These are phyloP conservation scores for Calonectria henricotiae DNA, from an alignment of 2,329 filamentous ascomycete genomes.

Conservation along the genomic window DNA sequence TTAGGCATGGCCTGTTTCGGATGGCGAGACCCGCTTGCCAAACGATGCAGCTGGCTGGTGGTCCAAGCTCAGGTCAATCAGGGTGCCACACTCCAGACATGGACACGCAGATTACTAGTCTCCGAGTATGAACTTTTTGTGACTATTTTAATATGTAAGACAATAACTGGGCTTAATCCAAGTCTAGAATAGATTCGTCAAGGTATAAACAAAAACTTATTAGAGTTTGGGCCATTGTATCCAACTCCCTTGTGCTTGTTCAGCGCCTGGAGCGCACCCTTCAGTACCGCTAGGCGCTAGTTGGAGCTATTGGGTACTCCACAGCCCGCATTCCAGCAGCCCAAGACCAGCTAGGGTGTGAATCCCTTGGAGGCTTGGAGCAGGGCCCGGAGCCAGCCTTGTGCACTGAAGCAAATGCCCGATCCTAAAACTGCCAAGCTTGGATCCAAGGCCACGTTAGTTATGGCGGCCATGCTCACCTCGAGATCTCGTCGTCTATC, in stretches of 20 bases:
- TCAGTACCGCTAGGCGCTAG: background rate
- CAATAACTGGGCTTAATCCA: too few species aligned
- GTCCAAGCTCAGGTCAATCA: constrained; percentile 15
- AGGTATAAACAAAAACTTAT: too few species aligned
- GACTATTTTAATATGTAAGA: too few species aligned
- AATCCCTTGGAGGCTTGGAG: background rate
- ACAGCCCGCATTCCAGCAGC: background rate
- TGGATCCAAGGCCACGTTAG: background rate
- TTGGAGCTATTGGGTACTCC: background rate
- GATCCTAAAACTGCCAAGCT: background rate
- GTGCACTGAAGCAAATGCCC: constrained; percentile 3
- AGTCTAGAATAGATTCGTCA: too few species aligned
- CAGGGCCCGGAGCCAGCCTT: background rate
- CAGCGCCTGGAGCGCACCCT: too few species aligned
- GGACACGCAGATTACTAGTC: too few species aligned
- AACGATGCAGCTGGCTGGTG: background rate
- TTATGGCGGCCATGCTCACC: background rate
- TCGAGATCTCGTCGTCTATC: background rate
- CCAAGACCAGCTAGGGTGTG: background rate
- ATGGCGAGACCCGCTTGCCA: constrained; percentile 1
- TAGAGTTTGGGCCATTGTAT: background rate
- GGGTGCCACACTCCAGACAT: background rate
- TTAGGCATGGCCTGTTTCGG: background rate
- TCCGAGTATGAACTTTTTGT: too few species aligned
- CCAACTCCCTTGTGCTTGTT: background rate